Base-by-base conservation (phyloP, 495 filamentous ascomycete species). In the Margaritispora aquatica region DNA sequence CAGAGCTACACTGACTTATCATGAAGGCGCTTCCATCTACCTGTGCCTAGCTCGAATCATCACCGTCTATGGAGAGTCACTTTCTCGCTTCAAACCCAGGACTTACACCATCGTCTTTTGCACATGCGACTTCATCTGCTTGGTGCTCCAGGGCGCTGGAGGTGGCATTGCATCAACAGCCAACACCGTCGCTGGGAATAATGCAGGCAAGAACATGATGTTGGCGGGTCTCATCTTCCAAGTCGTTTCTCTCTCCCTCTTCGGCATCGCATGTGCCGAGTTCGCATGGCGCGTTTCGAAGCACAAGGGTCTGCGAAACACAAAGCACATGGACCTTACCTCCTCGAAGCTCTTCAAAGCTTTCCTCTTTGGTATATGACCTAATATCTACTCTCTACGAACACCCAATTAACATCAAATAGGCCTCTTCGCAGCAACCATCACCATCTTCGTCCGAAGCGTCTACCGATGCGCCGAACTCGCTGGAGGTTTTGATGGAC, bases 91-190 rank as follows among this genome's bases (percentile, higher is more conserved):
- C 55, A 64, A 65, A 23, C 79, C 82, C 2, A 69, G 75, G 21
- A 76, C 71, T 20, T 80, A 83, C 60, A 77, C 78, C 11, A 67
- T 77, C 51, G 57, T 80, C 50, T 85, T 84, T 70, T 71, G 81
- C 57, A 64, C 73, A 29, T 79, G 71, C 64, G 82, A 84, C 64
- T 52, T 83, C 26, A 64, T 84, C 51, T 70, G 78, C 11, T 69
- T 85, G 3, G 53, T 82, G n/a, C 70, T 84, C 0, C 82, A 84
- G 70, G 77, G 74, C 13, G 69, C 72, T 34, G 82, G 82, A 29
- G 82, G 80, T 24, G 80, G 68, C 20, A 71, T 84, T 15, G 77
- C 80, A 7, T 73, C 78, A 23, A 73, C 68, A 7, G 73, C 80
- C 10, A 65, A 68, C 29, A 58, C 64, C 15, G 46, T 64, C 2